Percentiles rank a stretch among this genome's conserved stretches.
Conservation (phyloP, 2,329 filamentous ascomycete genomes). For the Myriangium duriaei region DNA sequence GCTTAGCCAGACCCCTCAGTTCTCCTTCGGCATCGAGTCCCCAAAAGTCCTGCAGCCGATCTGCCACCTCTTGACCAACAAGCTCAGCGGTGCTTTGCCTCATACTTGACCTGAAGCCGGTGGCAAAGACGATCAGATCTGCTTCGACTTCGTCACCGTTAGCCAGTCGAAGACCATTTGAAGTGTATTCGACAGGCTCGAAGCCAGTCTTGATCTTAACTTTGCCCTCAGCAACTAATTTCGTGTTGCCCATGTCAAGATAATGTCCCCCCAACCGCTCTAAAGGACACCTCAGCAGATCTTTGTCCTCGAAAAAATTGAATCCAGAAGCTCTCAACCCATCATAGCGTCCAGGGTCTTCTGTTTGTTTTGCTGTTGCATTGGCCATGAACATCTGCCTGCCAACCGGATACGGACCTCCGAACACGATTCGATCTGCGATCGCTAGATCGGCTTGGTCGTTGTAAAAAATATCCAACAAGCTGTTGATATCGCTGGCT, state of each 20-base stretch:
- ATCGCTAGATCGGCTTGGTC: constrained; percentile 11
- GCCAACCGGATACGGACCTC: constrained; percentile 7
- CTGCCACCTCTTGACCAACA: constrained; percentile 28
- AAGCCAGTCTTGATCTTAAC: constrained; percentile 30
- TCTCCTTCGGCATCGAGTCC: constrained; percentile 36
- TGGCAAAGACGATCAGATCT: constrained; percentile 36
- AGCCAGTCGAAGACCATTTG: constrained; percentile 30
- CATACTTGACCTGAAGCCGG: constrained; percentile 34
- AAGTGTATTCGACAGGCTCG: constrained; percentile 25
- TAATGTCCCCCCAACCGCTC: constrained; percentile 31
- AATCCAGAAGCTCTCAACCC: constrained; percentile 25
- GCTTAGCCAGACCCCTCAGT: constrained; percentile 30
- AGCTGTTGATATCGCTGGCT: not conserved
- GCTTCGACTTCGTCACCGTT: constrained; percentile 32
- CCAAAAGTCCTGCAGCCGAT: constrained; percentile 34
- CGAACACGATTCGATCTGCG: constrained; percentile 16
- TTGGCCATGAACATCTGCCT: constrained; percentile 10
- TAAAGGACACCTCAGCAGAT: constrained; percentile 22
- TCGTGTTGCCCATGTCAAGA: constrained; percentile 27
- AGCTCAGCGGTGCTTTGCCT: constrained; percentile 26
- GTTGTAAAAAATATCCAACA: constrained; percentile 15
- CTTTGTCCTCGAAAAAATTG: constrained; percentile 24
- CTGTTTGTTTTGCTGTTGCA: constrained; percentile 15
- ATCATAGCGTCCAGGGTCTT: constrained; percentile 26
- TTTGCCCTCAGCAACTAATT: constrained; percentile 22